Percentiles rank a stretch among this genome's conserved stretches.
phyloP scores from a whole-genome alignment of 1,139 yeast genomes.

The Scheffersomyces titani region DNA sequence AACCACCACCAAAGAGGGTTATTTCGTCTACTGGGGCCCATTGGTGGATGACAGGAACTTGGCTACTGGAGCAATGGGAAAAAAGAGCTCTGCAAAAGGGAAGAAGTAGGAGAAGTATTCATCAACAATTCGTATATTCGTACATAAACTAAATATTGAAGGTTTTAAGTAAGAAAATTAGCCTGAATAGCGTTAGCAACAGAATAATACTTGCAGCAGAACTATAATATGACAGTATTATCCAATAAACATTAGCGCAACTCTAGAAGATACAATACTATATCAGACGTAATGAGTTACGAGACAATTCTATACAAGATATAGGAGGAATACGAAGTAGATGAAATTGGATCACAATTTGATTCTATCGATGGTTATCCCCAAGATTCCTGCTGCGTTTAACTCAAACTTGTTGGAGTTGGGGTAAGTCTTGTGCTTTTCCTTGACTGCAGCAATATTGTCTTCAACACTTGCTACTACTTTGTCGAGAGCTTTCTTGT shows the following conservation, averaged over 20 bases:
- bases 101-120: conserved; percentile 19
- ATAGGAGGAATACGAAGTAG: neutral
- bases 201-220: neutral
- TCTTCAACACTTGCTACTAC: conserved; percentile 17
- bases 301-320: neutral
- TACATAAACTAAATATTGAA: neutral
- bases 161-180: neutral
- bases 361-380: conserved; percentile 42
- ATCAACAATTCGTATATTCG: neutral
- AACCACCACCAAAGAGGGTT: conserved; percentile 91
- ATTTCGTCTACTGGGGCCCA: conserved; percentile 95
- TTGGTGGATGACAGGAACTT: conserved; percentile 61
- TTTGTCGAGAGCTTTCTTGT: conserved; percentile 21
- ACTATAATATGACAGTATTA: neutral
- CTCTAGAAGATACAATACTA: neutral
- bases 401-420: conserved; percentile 20
- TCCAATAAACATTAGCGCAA: neutral
- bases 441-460: conserved; percentile 16
- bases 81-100: conserved; percentile 18
- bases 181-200: neutral
- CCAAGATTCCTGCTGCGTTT: conserved; percentile 41
- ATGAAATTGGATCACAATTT: conserved; percentile 5
- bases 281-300: too few species aligned
- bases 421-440: conserved; percentile 9
- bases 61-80: conserved; percentile 9